phyloP scores from a whole-genome alignment of 2,329 filamentous ascomycete genomes.

The Purpureocillium takamizusanense region DNA sequence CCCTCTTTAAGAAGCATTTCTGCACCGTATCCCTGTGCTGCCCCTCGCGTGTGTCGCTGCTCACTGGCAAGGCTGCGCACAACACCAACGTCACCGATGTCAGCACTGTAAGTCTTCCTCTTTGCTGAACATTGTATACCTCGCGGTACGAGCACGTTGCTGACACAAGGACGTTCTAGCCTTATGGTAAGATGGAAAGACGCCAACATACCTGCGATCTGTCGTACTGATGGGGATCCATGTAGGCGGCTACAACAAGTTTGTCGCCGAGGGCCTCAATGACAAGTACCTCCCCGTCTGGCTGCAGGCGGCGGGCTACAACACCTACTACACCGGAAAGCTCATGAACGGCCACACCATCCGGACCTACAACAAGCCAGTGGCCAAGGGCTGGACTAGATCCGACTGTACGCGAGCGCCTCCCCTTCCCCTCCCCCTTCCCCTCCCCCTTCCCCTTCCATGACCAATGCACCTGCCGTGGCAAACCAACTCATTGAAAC shows the following conservation, averaged over 20 bases:
- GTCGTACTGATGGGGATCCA: constrained; percentile 1
- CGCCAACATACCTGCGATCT: background rate
- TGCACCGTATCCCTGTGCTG: constrained; percentile 61
- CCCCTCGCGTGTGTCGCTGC: constrained; percentile 55
- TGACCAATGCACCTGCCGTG: too few species aligned
- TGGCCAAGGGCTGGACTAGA: constrained; percentile 48
- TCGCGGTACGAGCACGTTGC: background rate
- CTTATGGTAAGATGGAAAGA: constrained; percentile 31
- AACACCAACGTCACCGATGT: constrained; percentile 62
- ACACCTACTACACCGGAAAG: constrained; percentile 67
- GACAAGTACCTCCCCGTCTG: constrained; percentile 61
- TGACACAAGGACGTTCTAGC: constrained; percentile 15
- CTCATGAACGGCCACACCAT: constrained; percentile 57
- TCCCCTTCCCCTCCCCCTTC: too few species aligned
- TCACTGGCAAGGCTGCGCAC: constrained; percentile 58
- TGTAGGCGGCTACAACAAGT: constrained; percentile 49
- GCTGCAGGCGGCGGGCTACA: constrained; percentile 60
- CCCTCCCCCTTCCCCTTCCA: too few species aligned
- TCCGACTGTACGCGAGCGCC: constrained; percentile 27
- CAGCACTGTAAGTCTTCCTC: constrained; percentile 26
- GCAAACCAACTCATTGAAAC: too few species aligned
- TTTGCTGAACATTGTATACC: background rate
- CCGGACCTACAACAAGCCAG: constrained; percentile 51
- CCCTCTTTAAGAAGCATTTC: constrained; percentile 52
- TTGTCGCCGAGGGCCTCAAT: constrained; percentile 55